These are phyloP conservation scores for Cryphonectria parasitica DNA, from an alignment of 2,329 filamentous ascomycete genomes.

Conservation along the genomic window DNA sequence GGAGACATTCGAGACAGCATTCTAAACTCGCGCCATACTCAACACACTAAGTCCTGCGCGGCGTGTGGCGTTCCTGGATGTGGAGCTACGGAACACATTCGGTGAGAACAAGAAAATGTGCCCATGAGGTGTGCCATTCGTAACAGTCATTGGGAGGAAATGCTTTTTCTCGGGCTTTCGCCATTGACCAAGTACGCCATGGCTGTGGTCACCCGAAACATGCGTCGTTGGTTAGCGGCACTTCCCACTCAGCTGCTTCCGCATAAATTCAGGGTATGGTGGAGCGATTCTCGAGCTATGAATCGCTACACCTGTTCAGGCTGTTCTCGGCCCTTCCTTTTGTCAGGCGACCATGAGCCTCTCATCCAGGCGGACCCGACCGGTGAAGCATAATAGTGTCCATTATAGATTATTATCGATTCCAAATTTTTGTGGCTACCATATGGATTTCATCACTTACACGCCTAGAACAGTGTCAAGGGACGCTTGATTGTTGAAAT, in stretches of 20 bases:
- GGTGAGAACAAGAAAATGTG: not conserved
- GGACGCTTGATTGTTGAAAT: not conserved
- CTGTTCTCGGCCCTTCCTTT: not conserved
- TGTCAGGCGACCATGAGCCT: not conserved
- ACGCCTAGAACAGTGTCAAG: not conserved
- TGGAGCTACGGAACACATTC: not conserved
- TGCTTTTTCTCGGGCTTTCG: not conserved
- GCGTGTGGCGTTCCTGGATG: not conserved
- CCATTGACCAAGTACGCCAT: conserved; percentile 7
- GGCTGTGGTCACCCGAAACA: conserved; percentile 22
- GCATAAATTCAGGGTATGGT: not conserved
- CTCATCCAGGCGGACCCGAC: not conserved
- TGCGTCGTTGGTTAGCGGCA: not conserved
- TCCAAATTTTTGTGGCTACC: not conserved
- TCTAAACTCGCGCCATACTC: not conserved
- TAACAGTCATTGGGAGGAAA: not conserved
- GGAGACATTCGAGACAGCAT: not conserved
- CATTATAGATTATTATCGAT: not conserved
- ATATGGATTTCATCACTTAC: not conserved
- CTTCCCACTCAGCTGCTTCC: conserved; percentile 4
- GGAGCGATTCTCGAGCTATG: not conserved
- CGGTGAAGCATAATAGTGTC: not conserved
- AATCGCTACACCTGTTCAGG: not conserved
- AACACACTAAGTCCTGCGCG: not conserved
- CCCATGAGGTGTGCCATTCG: not conserved